Conservation (phyloP, 306 rosid genomes). For the Inga laurina region DNA sequence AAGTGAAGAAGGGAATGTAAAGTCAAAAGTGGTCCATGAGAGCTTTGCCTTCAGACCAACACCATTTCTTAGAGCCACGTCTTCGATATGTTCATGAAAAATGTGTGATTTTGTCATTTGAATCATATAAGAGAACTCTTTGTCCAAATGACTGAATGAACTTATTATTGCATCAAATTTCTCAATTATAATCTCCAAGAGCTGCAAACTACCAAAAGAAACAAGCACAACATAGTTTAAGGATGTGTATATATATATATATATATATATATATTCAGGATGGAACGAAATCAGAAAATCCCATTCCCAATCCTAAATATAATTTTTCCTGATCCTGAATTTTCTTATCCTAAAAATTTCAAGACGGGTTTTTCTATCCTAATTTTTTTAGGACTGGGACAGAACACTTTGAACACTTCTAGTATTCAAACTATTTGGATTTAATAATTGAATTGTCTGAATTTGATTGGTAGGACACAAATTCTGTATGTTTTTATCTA, state of each 20-base stretch:
- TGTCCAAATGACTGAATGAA: conserved; percentile 90
- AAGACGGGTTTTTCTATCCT: no score
- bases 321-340: no score
- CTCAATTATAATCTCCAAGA: conserved; percentile 74
- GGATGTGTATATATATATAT: neutral
- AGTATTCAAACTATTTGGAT: no score
- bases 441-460: no score
- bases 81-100: conserved; percentile 72
- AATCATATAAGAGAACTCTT: conserved; percentile 78
- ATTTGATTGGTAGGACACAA: no score
- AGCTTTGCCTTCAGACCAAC: conserved; percentile 67
- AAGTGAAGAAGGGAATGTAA: conserved; percentile 96
- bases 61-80: conserved; percentile 56
- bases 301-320: no score
- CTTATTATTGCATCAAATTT: conserved; percentile 73
- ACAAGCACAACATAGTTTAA: conserved; percentile 1
- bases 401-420: no score
- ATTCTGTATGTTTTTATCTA: no score
- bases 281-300: no score
- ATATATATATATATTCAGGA: no score
- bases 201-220: conserved; percentile 61
- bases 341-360: no score
- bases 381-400: fast-evolving
- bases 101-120: conserved; percentile 79
- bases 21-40: conserved; percentile 62